Evolutionary conservation across 148 eudicot genomes (phyloP), one percentile per base, ranked within the genome.

Genomic region (Nepenthes mirabilis): DNA sequence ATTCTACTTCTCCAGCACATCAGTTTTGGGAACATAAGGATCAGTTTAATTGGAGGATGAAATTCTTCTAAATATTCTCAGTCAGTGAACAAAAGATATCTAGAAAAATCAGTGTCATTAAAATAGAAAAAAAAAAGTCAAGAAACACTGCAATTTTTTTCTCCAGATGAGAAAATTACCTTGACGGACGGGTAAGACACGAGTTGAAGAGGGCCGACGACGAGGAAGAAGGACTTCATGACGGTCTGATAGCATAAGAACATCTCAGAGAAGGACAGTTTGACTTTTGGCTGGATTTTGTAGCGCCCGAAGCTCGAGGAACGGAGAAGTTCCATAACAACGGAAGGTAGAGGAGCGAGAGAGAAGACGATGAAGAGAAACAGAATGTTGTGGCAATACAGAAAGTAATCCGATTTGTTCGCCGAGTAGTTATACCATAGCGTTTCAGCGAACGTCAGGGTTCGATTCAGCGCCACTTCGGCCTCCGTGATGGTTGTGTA

Each of bases 271-370:
- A 69, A 33, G 0, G 88, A 76, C 12, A 80, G 65, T 43, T 60
- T 83, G 54, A 88, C 80, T 52, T 88, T 88, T 2, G 94, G 96
- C 65, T 91, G 98, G 56, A 91, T 83, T 69, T 91, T 91, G 69
- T 71, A 88, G 2, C 59, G 48, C 14, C 71, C 70, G 55, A 88
- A 33, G 35, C 67, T 72, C 9, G 48, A 11, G 48, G 59, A 56
- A 0, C 69, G 55, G 43, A 74, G 34, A 40, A 72, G 11, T 36
- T 91, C 96, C 14, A 79, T 61, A 23, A 75, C 33, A 40, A 78
- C 33, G 62, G 82, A 74, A 32, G 80, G 83, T 5, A 83, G 60
- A 2, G 97, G 97, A 14, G 75, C 48, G 36, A 77, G 33, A n/a
- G 97, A 75, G 75, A 83, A 91, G 47, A 91, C 37, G 33, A 70